Evolutionary conservation across 2,329 filamentous ascomycete genomes (phyloP), one percentile per base, ranked within the genome.

Genomic region (Trichoderma pleuroti): DNA sequence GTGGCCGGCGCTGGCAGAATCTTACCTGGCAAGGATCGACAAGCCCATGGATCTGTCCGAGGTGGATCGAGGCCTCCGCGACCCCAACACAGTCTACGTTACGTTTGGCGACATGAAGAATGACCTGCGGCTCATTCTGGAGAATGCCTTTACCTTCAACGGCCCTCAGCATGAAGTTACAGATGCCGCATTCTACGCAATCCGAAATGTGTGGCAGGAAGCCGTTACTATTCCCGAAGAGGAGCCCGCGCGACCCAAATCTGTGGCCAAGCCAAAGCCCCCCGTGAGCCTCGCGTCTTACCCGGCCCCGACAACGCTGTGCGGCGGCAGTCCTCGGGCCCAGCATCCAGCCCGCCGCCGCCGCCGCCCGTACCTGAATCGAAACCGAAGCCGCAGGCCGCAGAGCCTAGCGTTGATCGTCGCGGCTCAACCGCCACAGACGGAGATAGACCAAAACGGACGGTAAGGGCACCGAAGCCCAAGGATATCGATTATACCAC

Each of bases 401-500:
- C 74, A 61, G 74, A 76, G 18, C 67, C 74, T 6, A 65, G 75
- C 11, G 71, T 72, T 21, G 76, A 79, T 54, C 73, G 77, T 73
- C 91, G 96, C 68, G 92, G 95, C 76, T 97, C 93, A 1, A 91
- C 90, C 7, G 91, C 91, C 71, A 86, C 87, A 5, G 93, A 94
- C 74, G 92, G 91, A 70, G 87, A 90, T 74, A 89, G 96, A 65
- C 94, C 95, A 12, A 98, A 98, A 85, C 91, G 96, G 68, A 93
- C 95, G 16, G 97, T 98, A 69, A 93, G 97, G 76, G 92, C 94
- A 10, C 94, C 96, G 0, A 94, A 95, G 77, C 90, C 91, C 72
- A 94, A 95, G 74, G 96, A 98, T 78, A 86, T 98, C n/a, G 92
- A 94, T 9, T 98, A 98, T 78, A 88, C 91, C 21, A 87, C 87